Evolutionary conservation across 345 rosid genomes (phyloP).

Genomic region (Brassica juncea): DNA sequence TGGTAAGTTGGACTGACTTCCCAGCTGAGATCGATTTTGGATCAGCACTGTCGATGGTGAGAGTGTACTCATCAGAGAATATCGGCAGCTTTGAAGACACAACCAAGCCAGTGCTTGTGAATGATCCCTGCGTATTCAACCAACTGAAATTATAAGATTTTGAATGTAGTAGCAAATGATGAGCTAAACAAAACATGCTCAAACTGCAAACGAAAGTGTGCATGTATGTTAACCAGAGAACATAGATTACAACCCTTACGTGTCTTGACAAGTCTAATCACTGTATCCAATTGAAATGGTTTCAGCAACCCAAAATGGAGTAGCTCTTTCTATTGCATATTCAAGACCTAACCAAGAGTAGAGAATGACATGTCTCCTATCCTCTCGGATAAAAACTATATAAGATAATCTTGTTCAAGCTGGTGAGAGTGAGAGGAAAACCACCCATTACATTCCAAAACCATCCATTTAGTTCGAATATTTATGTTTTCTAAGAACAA

Average conservation of each 20-base stretch:
- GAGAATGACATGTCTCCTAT: background rate
- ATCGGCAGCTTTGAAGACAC: conserved; percentile 90
- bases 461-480: background rate
- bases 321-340: background rate
- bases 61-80: conserved; percentile 85
- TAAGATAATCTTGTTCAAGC: background rate
- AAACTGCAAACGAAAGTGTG: background rate
- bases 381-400: background rate
- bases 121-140: conserved; percentile 64
- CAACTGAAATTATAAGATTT: background rate
- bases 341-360: conserved; percentile 5
- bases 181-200: background rate
- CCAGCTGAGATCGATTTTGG: conserved; percentile 92
- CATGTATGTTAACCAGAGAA: too few species aligned
- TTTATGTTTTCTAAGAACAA: background rate
- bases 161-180: background rate
- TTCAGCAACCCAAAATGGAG: background rate
- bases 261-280: background rate
- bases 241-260: background rate
- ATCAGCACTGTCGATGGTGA: conserved; percentile 82
- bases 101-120: conserved; percentile 87
- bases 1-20: conserved; percentile 73
- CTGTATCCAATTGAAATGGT: background rate
- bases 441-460: background rate
- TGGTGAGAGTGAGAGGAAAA: background rate